Evolutionary conservation across 129 eudicot genomes (phyloP), one percentile per base, ranked within the genome.

Genomic region (sunflower (Helianthus annuus)): DNA sequence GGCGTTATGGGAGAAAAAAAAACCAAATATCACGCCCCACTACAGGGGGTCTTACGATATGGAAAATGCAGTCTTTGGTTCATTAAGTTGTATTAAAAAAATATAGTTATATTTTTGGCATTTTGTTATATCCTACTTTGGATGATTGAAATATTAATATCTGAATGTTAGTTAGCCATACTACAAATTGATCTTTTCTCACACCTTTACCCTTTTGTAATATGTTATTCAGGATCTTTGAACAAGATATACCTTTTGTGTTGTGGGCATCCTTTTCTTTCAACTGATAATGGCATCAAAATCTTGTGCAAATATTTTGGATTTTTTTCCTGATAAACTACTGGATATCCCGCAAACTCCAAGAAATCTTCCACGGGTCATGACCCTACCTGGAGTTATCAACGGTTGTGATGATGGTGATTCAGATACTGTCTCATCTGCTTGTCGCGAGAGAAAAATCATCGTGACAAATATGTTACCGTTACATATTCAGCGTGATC

Each of bases 381-480:
- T 91, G 90, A 86, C 92, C 38, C 79, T 81, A 72, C 90, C 95
- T 40, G 95, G 97, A 56, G 73, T 91, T 48, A 86, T 91, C 48
- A 67, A 82, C 34, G 97, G 82, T 32, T 56, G 64, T 38, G 86
- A 85, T 38, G 86, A 85, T 72, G 87, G 76, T 19, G 96, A 91
- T 60, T 80, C 85, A 29, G 92, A 89, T 79, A 69, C 74, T 53
- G 60, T 66, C 12, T 78, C 91, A 68, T 81, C 95, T 54, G 58
- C 69, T 73, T 56, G 67, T 24, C 80, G 60, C 1, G 86, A 88
- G 65, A 73, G 89, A 55, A 88, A 86, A 83, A 89, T 92, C 68
- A 72, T 92, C 39, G 97, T 92, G 27, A 84, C 94, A 70, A 89
- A 92, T 72, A 88, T 89, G 97, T 62, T 92, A 42, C 97, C 96